phyloP scores from a whole-genome alignment of 345 rosid genomes.

The Eucalyptus cloeziana region DNA sequence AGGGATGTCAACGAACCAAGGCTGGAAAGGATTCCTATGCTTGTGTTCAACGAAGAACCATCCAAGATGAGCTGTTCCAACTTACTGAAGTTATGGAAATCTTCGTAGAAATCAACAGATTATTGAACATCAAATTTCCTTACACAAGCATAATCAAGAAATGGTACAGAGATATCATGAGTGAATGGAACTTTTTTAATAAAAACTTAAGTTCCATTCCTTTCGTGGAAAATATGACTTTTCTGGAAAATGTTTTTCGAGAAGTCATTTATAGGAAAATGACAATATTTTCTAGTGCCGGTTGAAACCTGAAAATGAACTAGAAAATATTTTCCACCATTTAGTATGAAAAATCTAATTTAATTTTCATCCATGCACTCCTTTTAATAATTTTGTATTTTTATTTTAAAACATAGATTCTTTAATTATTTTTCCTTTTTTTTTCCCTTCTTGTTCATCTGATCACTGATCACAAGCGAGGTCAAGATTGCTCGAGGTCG shows the following conservation, averaged over 20 bases:
- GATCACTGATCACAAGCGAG: fast-evolving
- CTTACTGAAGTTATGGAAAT: not conserved
- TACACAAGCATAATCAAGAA: not conserved
- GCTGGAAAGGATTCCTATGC: not conserved
- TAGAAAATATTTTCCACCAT: fast-evolving
- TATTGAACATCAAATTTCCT: not conserved
- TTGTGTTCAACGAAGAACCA: fast-evolving
- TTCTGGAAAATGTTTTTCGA: fast-evolving
- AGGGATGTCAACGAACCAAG: not conserved
- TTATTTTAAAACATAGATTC: too few relatives aligned
- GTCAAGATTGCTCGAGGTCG: too few relatives aligned
- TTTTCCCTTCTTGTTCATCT: fast-evolving
- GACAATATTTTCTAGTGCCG: too few relatives aligned
- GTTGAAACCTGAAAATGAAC: fast-evolving
- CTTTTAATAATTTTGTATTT: too few relatives aligned
- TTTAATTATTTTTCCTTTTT: too few relatives aligned
- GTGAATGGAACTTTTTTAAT: not conserved
- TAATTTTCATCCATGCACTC: fast-evolving
- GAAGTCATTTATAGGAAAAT: too few relatives aligned
- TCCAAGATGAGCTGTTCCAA: not conserved
- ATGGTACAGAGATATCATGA: too few relatives aligned
- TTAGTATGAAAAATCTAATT: too few relatives aligned
- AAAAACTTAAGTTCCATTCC: fast-evolving
- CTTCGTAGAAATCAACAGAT: not conserved
- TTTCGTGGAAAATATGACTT: fast-evolving